Evolutionary conservation across 257 asterid species (phyloP).

Genomic region (Petunia axillaris): DNA sequence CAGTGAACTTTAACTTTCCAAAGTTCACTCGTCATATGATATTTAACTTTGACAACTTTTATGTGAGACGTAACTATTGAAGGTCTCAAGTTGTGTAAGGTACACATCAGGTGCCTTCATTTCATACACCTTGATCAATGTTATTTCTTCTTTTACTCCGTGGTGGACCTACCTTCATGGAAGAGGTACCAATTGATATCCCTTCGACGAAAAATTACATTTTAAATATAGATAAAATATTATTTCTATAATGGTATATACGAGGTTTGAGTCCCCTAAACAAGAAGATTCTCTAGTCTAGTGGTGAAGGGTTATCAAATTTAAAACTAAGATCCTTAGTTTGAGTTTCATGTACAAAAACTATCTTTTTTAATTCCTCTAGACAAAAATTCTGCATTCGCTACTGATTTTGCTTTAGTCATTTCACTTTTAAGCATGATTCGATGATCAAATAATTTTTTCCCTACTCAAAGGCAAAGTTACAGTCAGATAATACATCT

Average conservation of each 20-base stretch:
- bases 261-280: no score
- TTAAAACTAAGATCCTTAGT: no score
- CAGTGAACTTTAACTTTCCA: background rate
- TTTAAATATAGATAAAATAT: no score
- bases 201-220: no score
- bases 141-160: background rate
- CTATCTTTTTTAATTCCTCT: no score
- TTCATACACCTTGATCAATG: background rate
- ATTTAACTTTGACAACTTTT: background rate
- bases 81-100: background rate
- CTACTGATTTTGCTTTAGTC: background rate
- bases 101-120: background rate
- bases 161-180: no score
- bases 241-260: no score
- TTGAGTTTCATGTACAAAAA: no score
- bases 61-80: background rate
- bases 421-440: background rate
- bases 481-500: background rate
- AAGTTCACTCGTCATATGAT: background rate
- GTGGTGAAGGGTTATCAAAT: no score
- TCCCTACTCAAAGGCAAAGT: background rate
- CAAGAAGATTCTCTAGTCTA: no score
- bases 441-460: background rate
- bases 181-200: no score
- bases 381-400: no score